Conservation (phyloP, 2,329 filamentous ascomycete genomes). For the Teratosphaeriaceae sp. region DNA sequence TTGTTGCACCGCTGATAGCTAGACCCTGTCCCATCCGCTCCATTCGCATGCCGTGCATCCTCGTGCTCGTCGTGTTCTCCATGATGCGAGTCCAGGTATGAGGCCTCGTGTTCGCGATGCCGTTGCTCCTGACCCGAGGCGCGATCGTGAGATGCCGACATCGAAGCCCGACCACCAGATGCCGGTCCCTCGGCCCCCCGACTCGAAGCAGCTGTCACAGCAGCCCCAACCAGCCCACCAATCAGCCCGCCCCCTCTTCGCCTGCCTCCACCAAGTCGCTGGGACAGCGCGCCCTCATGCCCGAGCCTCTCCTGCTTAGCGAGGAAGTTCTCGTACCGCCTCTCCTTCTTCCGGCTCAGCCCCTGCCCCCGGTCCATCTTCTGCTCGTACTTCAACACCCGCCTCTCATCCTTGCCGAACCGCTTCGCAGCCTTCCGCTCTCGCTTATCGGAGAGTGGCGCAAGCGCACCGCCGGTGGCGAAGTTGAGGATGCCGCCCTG, state of each 20-base stretch:
- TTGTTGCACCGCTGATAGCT: not conserved
- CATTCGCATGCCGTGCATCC: not conserved
- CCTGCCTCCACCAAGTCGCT: not conserved
- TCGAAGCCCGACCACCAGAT: not conserved
- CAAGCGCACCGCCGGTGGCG: constrained; percentile 40
- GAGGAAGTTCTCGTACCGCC: constrained; percentile 6
- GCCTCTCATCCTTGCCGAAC: constrained; percentile 1
- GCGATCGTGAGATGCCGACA: not conserved
- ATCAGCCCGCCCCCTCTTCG: constrained; percentile 1
- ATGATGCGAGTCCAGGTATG: too few species aligned
- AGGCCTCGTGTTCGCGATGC: not conserved
- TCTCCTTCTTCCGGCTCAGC: constrained; percentile 6
- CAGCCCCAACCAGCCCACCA: constrained; percentile 2
- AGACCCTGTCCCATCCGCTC: not conserved
- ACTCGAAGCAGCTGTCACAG: not conserved
- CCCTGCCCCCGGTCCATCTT: constrained; percentile 3
- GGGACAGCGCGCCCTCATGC: not conserved
- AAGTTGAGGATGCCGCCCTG: constrained; percentile 43
- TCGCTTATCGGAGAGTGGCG: constrained; percentile 8
- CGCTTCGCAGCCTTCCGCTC: constrained; percentile 5
- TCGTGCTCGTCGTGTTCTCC: not conserved
- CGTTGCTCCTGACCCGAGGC: not conserved
- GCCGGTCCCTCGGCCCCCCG: not conserved
- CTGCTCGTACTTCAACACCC: constrained; percentile 8
- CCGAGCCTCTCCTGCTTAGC: constrained; percentile 4